Conservation (phyloP, 805 yeast genomes). For the Barnettozyma vustinii region DNA sequence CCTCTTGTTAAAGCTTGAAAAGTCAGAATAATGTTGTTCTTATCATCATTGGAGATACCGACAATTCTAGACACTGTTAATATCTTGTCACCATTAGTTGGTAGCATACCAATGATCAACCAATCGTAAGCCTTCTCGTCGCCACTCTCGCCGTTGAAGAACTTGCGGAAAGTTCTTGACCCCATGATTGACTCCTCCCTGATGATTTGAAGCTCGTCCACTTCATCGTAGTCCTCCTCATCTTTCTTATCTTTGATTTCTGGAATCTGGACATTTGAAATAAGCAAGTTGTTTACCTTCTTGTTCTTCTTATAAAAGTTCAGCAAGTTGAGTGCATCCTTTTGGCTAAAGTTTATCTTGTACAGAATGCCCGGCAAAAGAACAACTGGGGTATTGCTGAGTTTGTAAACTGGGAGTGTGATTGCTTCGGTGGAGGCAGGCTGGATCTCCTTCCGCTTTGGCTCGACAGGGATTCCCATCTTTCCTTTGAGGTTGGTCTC, state of each 20-base stretch:
- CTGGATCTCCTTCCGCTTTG: neutral
- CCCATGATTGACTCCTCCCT: slow-evolving; percentile 15
- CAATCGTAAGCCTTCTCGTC: slow-evolving; percentile 23
- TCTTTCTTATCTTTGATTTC: neutral
- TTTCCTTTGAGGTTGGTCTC: neutral
- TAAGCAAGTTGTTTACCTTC: slow-evolving; percentile 19
- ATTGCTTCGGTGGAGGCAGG: slow-evolving; percentile 1
- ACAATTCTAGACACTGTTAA: slow-evolving; percentile 38
- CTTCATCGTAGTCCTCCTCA: neutral
- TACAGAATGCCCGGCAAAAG: slow-evolving; percentile 60
- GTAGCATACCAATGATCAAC: slow-evolving; percentile 21
- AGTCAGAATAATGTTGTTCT: slow-evolving; percentile 37
- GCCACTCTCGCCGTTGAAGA: slow-evolving; percentile 18
- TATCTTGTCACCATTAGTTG: slow-evolving; percentile 27
- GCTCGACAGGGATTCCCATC: neutral
- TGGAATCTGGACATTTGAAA: slow-evolving; percentile 12
- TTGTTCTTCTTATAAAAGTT: slow-evolving; percentile 31
- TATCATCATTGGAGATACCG: slow-evolving; percentile 38
- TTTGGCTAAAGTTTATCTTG: slow-evolving; percentile 45
- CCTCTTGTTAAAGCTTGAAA: slow-evolving; percentile 49
- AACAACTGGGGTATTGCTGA: slow-evolving; percentile 29
- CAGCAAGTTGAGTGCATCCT: slow-evolving; percentile 42
- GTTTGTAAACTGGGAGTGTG: slow-evolving; percentile 19
- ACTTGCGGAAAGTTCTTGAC: slow-evolving; percentile 16
- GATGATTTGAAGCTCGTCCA: slow-evolving; percentile 1